Percentiles rank a stretch among this genome's conserved stretches.
phyloP scores from a whole-genome alignment of 1,139 yeast species.

The Kodamaea derodonti region DNA sequence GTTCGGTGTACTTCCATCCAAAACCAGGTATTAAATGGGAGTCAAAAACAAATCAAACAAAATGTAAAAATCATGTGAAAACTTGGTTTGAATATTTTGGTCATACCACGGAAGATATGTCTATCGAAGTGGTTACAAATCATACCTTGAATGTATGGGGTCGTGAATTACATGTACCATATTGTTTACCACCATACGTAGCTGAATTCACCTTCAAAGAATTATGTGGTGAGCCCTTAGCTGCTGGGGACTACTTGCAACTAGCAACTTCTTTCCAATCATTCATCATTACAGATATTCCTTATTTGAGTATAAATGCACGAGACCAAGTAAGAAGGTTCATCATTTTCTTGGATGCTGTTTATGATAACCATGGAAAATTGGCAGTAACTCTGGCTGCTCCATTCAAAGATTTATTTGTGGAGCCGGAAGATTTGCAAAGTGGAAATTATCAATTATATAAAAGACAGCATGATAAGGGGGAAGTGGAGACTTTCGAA shows the following conservation, averaged over 20 bases:
- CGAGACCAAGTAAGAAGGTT: constrained; percentile 86
- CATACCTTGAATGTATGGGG: constrained; percentile 76
- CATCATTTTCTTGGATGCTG: constrained; percentile 91
- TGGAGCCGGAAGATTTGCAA: constrained; percentile 69
- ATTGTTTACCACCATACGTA: constrained; percentile 69
- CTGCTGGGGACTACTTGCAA: constrained; percentile 94
- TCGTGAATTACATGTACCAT: constrained; percentile 70
- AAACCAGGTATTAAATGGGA: constrained; percentile 56
- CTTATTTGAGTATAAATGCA: constrained; percentile 70
- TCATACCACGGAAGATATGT: constrained; percentile 41
- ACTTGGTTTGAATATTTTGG: constrained; percentile 77
- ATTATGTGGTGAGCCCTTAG: constrained; percentile 79
- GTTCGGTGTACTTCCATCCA: constrained; percentile 78
- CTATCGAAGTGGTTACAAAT: constrained; percentile 21
- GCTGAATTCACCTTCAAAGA: constrained; percentile 87
- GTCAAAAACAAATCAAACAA: constrained; percentile 48
- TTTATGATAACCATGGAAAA: constrained; percentile 84
- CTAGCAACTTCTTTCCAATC: constrained; percentile 75
- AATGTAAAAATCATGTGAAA: constrained; percentile 60
- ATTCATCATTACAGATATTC: constrained; percentile 86
- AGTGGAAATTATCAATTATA: constrained; percentile 52
- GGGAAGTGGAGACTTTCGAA: constrained; percentile 42
- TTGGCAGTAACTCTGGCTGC: constrained; percentile 88
- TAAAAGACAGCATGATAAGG: constrained; percentile 29
- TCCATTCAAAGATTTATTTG: constrained; percentile 79